Conservation (phyloP, 176 grass and related monocot genomes). For the Hordeum marinum region DNA sequence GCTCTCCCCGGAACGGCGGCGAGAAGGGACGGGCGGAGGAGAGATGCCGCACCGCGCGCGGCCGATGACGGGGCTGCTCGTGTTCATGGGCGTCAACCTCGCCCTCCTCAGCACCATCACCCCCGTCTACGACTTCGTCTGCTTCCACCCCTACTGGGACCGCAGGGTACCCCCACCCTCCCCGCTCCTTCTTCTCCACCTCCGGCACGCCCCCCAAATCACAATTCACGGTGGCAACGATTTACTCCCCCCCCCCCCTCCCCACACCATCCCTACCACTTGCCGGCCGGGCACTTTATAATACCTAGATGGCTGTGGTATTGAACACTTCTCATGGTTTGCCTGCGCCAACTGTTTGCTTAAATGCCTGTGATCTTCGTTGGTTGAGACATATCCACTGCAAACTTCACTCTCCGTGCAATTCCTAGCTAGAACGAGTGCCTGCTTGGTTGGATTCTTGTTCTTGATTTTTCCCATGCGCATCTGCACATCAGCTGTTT, state of each 20-base stretch:
- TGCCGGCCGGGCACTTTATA: background rate
- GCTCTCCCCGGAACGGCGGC: background rate
- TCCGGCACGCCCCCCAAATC: background rate
- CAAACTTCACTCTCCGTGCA: background rate
- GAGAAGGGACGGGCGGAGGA: background rate
- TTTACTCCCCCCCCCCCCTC: background rate
- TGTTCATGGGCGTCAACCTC: constrained; percentile 79
- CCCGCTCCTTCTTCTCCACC: background rate
- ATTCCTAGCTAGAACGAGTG: background rate
- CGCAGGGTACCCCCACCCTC: constrained; percentile 45
- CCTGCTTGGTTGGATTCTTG: background rate
- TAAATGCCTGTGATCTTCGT: background rate
- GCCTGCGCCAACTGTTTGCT: background rate
- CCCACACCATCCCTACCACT: background rate
- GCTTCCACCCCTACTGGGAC: constrained; percentile 86
- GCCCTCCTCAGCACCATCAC: constrained; percentile 67
- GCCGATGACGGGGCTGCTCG: constrained; percentile 67
- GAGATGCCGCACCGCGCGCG: constrained; percentile 70
- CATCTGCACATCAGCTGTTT: background rate
- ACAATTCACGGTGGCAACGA: background rate
- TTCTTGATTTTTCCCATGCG: background rate
- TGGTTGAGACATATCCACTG: background rate
- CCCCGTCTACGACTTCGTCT: constrained; percentile 88
- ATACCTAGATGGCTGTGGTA: background rate
- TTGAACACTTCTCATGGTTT: background rate